Conservation (phyloP, 106 monocot species). For the Ottelia alismoides region DNA sequence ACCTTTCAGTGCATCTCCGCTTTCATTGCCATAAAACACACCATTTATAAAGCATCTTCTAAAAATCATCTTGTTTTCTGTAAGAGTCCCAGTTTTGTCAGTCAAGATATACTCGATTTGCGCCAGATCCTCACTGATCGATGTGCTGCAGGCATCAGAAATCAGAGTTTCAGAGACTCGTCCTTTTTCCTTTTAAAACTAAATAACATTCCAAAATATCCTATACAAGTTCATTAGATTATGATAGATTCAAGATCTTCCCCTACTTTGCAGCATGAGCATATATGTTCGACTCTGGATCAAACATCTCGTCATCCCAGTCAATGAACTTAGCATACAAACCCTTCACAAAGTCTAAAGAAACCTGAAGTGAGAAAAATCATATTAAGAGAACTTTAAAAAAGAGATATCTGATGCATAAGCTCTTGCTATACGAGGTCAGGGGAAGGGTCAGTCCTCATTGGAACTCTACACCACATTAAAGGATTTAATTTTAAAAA, state of each 20-base stretch:
- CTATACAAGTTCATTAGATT: no score
- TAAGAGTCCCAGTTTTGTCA: conserved; percentile 96
- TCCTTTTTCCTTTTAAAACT: no score
- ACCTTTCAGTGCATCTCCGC: conserved; percentile 97
- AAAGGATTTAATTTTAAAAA: no score
- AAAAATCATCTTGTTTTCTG: conserved; percentile 92
- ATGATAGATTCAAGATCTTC: not conserved
- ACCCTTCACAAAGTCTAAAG: conserved; percentile 85
- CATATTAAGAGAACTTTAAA: no score
- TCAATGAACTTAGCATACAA: conserved; percentile 97
- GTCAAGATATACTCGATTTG: conserved; percentile 96
- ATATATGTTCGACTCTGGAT: conserved; percentile 57
- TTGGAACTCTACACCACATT: no score
- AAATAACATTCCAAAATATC: no score
- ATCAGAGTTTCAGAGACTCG: conserved; percentile 1
- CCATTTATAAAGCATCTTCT: conserved; percentile 86
- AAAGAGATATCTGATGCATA: no score
- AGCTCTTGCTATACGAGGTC: no score
- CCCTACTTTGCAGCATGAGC: conserved; percentile 84
- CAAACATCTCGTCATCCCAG: conserved; percentile 99
- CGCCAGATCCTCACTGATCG: conserved; percentile 96
- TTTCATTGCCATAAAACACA: conserved; percentile 74
- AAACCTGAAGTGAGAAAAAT: conserved; percentile 64
- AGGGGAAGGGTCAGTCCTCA: no score
- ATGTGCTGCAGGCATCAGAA: conserved; percentile 50